Conservation (phyloP, 345 rosid genomes). For the Eucalyptus marginata region DNA sequence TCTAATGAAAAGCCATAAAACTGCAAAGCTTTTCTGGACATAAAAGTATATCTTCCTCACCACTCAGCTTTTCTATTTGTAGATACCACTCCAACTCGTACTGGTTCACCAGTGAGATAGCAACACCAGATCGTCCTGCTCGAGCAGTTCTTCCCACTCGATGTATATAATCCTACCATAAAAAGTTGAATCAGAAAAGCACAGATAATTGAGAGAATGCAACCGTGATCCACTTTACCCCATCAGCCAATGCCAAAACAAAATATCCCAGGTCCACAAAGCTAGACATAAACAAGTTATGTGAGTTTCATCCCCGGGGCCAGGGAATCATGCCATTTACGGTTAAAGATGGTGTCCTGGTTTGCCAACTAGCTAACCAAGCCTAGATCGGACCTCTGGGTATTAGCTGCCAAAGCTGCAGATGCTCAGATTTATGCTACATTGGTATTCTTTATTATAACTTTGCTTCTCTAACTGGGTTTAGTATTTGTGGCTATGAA, state of each 20-base stretch:
- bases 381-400: not conserved
- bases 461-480: not conserved
- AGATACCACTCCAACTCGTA: conserved; percentile 90
- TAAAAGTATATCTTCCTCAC: conserved; percentile 15
- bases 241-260: not conserved
- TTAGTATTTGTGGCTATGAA: not conserved
- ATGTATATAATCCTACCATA: conserved; percentile 76
- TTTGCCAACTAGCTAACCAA: not conserved
- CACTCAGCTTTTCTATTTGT: conserved; percentile 82
- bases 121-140: conserved; percentile 96
- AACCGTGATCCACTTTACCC: not conserved
- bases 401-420: not conserved
- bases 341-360: not conserved
- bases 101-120: conserved; percentile 81
- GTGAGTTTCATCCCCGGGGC: not conserved
- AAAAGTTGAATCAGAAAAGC: not conserved
- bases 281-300: not conserved
- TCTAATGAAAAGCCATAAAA: not conserved
- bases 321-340: not conserved
- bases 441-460: not conserved
- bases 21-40: not conserved
- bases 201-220: not conserved
- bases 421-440: not conserved
- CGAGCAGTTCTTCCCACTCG: conserved; percentile 91
- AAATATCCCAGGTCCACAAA: not conserved